phyloP scores from a whole-genome alignment of 495 filamentous ascomycete species.

The Aspergillus bridgeri region DNA sequence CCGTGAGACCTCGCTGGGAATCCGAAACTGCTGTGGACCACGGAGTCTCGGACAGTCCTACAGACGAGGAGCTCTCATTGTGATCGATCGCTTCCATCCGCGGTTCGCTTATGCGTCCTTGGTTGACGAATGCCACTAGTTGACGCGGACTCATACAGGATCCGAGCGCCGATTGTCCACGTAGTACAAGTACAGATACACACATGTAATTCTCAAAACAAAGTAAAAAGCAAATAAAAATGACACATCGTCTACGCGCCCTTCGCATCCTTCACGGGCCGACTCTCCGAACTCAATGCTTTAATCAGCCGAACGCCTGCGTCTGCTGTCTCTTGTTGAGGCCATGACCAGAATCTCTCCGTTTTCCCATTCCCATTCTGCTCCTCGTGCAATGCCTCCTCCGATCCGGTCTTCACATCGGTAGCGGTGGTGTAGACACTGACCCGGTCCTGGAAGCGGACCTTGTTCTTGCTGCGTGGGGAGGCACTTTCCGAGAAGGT shows the following conservation, averaged over 20 bases:
- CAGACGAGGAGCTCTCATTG: neutral
- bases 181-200: too few species aligned
- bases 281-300: conserved; percentile 20
- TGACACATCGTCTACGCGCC: conserved; percentile 2
- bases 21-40: neutral
- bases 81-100: neutral
- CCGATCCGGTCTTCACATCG: conserved; percentile 10
- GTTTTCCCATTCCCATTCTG: conserved; percentile 29
- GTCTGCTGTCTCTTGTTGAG: conserved; percentile 26
- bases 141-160: too few species aligned
- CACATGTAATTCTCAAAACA: neutral
- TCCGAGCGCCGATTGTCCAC: too few species aligned
- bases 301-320: conserved; percentile 37
- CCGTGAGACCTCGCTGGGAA: neutral
- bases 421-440: conserved; percentile 30
- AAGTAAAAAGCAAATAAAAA: neutral
- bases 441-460: conserved; percentile 41
- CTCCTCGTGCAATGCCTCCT: conserved; percentile 22
- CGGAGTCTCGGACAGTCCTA: neutral
- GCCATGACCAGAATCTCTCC: conserved; percentile 34
- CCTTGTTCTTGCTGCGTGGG: conserved; percentile 24
- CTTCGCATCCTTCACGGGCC: conserved; percentile 6
- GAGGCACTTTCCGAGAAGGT: conserved; percentile 16
- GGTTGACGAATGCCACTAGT: neutral
- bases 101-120: neutral